phyloP scores from a whole-genome alignment of 176 grass and related monocot genomes.

The Lolium rigidum region DNA sequence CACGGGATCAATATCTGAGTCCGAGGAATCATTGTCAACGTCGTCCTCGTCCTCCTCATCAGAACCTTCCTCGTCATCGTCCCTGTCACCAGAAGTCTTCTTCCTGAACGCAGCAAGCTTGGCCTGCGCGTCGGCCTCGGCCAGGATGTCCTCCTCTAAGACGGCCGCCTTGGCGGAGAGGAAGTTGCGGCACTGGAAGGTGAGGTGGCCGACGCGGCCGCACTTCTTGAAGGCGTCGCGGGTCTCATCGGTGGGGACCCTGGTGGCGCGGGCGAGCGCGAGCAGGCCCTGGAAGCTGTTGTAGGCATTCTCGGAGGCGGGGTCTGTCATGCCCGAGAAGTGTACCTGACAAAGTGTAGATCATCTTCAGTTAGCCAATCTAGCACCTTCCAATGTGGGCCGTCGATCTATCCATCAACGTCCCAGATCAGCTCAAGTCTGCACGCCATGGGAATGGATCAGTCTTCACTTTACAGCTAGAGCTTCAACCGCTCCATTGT shows the following conservation, averaged over 20 bases:
- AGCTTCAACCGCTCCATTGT: too few relatives aligned
- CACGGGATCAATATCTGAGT: constrained; percentile 71
- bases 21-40: constrained; percentile 57
- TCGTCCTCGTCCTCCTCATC: constrained; percentile 51
- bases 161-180: constrained; percentile 63
- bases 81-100: constrained; percentile 32
- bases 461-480: too few relatives aligned
- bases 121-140: constrained; percentile 37
- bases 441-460: too few relatives aligned
- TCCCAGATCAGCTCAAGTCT: too few relatives aligned
- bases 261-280: constrained; percentile 78
- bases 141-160: constrained; percentile 49
- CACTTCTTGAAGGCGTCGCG: constrained; percentile 86
- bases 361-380: too few relatives aligned
- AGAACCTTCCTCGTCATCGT: constrained; percentile 49
- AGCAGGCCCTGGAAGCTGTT: constrained; percentile 92
- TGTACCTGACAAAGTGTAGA: too few relatives aligned
- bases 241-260: constrained; percentile 1
- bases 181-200: constrained; percentile 97
- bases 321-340: too few relatives aligned
- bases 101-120: constrained; percentile 67
- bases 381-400: too few relatives aligned
- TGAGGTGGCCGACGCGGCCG: constrained; percentile 88
- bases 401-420: too few relatives aligned
- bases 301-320: constrained; percentile 65